A percentile compares a stretch with the other conserved stretches of the same genome.
Evolutionary conservation across 2,329 filamentous ascomycete species (phyloP).

Genomic region (Lojkania enalia): DNA sequence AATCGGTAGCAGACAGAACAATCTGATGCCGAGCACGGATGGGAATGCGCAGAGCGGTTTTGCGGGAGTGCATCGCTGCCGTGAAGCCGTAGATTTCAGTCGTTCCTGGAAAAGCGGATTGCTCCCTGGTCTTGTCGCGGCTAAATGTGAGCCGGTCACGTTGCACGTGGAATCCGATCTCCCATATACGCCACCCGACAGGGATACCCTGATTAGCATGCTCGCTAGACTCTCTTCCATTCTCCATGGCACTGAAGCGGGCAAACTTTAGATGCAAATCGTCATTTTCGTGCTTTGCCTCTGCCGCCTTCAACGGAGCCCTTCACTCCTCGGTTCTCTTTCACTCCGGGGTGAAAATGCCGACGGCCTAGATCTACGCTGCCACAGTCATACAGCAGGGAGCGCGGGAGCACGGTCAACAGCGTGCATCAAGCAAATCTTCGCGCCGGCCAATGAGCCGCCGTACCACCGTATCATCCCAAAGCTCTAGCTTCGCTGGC

Average conservation of each 20-base stretch:
- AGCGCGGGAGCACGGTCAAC: too few species aligned
- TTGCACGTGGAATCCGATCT: conserved; percentile 20
- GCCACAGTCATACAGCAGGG: too few species aligned
- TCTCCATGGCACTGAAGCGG: neutral
- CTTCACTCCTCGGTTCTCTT: too few species aligned
- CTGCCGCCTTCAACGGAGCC: conserved; percentile 6
- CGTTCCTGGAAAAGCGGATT: conserved; percentile 8
- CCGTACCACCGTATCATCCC: conserved; percentile 1
- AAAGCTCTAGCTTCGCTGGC: neutral
- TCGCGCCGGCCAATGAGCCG: conserved; percentile 19
- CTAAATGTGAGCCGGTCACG: conserved; percentile 16
- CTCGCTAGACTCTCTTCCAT: conserved; percentile 3
- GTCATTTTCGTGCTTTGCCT: conserved; percentile 7
- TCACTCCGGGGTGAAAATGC: too few species aligned
- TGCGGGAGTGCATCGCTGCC: neutral
- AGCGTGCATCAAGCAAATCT: conserved; percentile 21
- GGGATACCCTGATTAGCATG: too few species aligned
- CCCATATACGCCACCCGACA: conserved; percentile 18
- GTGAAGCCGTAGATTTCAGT: neutral
- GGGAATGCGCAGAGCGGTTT: neutral
- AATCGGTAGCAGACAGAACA: too few species aligned
- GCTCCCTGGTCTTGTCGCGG: conserved; percentile 13
- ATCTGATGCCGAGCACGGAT: too few species aligned
- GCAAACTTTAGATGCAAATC: neutral
- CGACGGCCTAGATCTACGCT: too few species aligned